Base-by-base conservation (phyloP, 2,329 filamentous ascomycete genomes). In the Nemania sp. region DNA sequence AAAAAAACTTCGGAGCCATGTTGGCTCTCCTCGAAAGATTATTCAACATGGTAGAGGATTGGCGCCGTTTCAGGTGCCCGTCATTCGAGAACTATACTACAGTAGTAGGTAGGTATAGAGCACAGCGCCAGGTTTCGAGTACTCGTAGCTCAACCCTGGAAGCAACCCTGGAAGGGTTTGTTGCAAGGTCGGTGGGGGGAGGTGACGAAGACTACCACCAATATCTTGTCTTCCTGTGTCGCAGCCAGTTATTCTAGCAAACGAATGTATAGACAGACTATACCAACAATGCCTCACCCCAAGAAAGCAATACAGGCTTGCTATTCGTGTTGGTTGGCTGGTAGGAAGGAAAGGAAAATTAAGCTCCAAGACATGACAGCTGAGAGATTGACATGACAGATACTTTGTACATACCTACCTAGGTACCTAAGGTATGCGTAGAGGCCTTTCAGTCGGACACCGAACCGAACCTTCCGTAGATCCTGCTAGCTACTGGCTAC, bases 31-130 rank as follows among this genome's bases (percentile, higher is more conserved):
- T 62, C 45, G 18, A 56, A 45, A 67, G 29, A 51, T 27, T 58
- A 58, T 43, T 64, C 68, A 35, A 53, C 67, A 70, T 69, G 71
- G 71, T 45, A 67, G 67, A 69, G 15, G 24, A 29, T 35, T 67
- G 52, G 62, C 47, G 26, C 8, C 45, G 63, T 62, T 63, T 62
- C 54, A 64, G 49, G 52, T 63, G 22, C 49, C 59, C 65, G 66
- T 68, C 60, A 58, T 67, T 49, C 64, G 51, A 53, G 24, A 51
- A 22, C 22, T 32, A n/a, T n/a, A n/a, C n/a, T n/a, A n/a, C n/a
- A n/a, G n/a, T n/a, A n/a, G n/a, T n/a, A n/a, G n/a, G n/a, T n/a
- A 29, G 38, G 38, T 41, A 5, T 35, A 54, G 29, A 32, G 32
- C 43, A 51, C 55, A 11, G 54, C 41, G 43, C 45, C 57, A 49